phyloP scores from a whole-genome alignment of 164 flowering plant species.

The Malania oleifera region DNA sequence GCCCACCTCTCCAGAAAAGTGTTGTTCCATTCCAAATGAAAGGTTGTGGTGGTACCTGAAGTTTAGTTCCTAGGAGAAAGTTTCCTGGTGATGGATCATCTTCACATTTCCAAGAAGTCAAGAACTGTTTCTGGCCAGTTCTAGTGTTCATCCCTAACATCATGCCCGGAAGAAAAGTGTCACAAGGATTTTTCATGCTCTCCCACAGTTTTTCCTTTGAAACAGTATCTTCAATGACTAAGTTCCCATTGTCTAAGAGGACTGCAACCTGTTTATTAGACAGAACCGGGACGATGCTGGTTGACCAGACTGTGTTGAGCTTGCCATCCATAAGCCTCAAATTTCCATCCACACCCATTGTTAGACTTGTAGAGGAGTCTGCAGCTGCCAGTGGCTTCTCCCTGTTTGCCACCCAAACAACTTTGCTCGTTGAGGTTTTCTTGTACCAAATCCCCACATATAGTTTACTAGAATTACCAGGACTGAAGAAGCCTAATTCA shows the following conservation, averaged over 20 bases:
- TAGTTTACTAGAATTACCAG: constrained; percentile 5
- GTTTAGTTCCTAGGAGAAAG: constrained; percentile 11
- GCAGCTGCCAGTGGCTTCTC: constrained; percentile 19
- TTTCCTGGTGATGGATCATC: constrained; percentile 31
- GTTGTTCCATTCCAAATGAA: constrained; percentile 10
- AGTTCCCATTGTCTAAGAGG: constrained; percentile 24
- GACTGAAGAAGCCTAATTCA: constrained; percentile 33
- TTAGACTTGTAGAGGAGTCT: constrained; percentile 3
- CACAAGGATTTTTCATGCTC: constrained; percentile 33
- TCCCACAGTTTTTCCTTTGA: constrained; percentile 20
- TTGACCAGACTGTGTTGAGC: constrained; percentile 17
- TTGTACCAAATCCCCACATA: constrained; percentile 42
- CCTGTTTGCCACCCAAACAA: constrained; percentile 47
- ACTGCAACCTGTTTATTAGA: constrained; percentile 1
- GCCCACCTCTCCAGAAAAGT: constrained; percentile 19
- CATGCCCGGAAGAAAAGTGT: constrained; percentile 27
- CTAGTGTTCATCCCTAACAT: constrained; percentile 14
- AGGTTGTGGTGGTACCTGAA: constrained; percentile 12
- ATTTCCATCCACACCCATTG: constrained; percentile 20
- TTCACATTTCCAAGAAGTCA: constrained; percentile 33
- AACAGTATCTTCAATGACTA: constrained; percentile 1
- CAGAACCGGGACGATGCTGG: constrained; percentile 7
- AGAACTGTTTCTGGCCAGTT: constrained; percentile 6
- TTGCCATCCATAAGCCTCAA: constrained; percentile 20
- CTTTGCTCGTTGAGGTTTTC: neutral